Evolutionary conservation across 148 eudicot genomes (phyloP).

Genomic region (Arbutus unedo): DNA sequence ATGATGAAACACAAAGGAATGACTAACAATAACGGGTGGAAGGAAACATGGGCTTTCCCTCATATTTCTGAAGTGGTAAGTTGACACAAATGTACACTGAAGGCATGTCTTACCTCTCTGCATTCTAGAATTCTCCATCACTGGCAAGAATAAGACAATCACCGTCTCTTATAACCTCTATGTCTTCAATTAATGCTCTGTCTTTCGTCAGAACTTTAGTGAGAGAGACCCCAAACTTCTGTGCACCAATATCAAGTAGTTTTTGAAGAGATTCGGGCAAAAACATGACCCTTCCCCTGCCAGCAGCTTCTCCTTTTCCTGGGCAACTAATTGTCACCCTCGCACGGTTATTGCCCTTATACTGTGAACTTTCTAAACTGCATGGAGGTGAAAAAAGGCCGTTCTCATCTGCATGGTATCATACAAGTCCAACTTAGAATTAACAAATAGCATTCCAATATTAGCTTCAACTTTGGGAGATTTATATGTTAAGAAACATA

Average conservation of each 20-base stretch:
- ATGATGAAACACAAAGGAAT: too few species aligned
- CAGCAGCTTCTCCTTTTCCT: conserved; percentile 24
- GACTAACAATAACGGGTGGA: too few species aligned
- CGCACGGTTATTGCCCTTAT: conserved; percentile 16
- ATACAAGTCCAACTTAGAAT: background rate
- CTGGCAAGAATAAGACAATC: conserved; percentile 56
- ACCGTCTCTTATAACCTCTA: conserved; percentile 65
- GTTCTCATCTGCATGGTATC: conserved; percentile 33
- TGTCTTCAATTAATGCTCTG: conserved; percentile 68
- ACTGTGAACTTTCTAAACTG: conserved; percentile 12
- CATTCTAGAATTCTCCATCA: background rate
- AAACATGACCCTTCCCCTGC: conserved; percentile 29
- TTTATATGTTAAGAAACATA: background rate
- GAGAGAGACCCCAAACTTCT: conserved; percentile 45
- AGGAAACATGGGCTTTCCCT: too few species aligned
- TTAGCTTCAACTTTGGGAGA: background rate
- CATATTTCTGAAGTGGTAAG: too few species aligned
- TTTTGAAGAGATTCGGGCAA: conserved; percentile 60
- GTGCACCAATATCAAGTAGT: conserved; percentile 48
- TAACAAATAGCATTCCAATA: background rate
- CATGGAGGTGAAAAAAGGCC: conserved; percentile 14
- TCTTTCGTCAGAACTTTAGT: conserved; percentile 39
- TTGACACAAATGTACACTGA: background rate
- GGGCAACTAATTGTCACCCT: conserved; percentile 59
- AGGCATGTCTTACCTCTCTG: background rate